Percentiles rank a stretch among this genome's conserved stretches.
Conservation (phyloP, 140 eudicot genomes). For the Ambrosia hybrid region DNA sequence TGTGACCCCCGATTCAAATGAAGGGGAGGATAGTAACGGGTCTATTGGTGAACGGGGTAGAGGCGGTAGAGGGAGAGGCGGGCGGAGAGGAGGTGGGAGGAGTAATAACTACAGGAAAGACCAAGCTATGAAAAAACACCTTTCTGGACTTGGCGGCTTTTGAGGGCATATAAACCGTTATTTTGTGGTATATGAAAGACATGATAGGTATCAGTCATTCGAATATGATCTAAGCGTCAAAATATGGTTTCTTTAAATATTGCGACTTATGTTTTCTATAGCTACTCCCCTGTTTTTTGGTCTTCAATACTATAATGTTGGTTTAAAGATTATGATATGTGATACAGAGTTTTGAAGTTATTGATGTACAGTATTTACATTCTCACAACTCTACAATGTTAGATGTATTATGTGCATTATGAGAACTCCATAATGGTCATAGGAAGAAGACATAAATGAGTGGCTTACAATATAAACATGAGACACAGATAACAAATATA, state of each 20-base stretch:
- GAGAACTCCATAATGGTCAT: too few species aligned
- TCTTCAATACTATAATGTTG: neutral
- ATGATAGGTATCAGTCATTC: neutral
- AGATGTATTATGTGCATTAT: neutral
- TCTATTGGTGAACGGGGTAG: constrained; percentile 33
- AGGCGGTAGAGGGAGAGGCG: constrained; percentile 48
- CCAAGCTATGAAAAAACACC: constrained; percentile 76
- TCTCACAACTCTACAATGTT: neutral
- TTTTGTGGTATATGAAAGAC: neutral
- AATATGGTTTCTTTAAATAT: too few species aligned
- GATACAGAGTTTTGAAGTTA: neutral
- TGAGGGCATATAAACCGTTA: neutral
- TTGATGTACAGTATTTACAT: neutral
- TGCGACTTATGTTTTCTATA: neutral
- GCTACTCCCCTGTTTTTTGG: too few species aligned
- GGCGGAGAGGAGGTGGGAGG: constrained; percentile 58
- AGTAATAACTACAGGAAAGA: constrained; percentile 57
- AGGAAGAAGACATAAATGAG: neutral
- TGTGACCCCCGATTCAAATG: constrained; percentile 14
- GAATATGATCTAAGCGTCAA: neutral
- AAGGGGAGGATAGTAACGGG: constrained; percentile 29
- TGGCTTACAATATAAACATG: neutral
- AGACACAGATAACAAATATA: too few species aligned
- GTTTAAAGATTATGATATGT: neutral
- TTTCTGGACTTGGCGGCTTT: constrained; percentile 56